Base-by-base conservation (phyloP, 116 monocot genomes). In the Posidonia oceanica region DNA sequence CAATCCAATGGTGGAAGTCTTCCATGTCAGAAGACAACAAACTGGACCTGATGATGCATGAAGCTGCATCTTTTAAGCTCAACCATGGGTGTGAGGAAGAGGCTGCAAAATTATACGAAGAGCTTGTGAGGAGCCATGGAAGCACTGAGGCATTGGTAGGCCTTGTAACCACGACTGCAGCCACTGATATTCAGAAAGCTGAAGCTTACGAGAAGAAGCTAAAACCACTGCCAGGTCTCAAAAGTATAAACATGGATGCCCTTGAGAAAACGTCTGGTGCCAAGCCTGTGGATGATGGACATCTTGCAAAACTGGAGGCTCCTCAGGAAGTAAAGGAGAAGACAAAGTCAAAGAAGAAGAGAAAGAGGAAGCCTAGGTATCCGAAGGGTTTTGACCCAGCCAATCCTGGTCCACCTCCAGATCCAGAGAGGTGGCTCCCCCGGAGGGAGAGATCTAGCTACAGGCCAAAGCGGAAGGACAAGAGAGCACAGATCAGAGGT, bases 341-440 rank as follows among this genome's bases (percentile, higher is more conserved):
- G 63, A 59, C 75, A 0, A 92, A 75, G 69, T 60, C 80, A 23
- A 97, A 97, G 83, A 79, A 66, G 64, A 97, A 92, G 79, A 85
- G 92, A 74, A 97, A 89, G 84, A 77, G 92, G 69, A 97, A 89
- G 79, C 85, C 89, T 2, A 83, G 78, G 65, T 97, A 92, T 48
- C 92, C 92, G 0, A 97, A 97, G 77, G 92, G 96, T 8, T 97
- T 87, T 36, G 97, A 97, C 76, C 87, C 87, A 0, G 87, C 87
- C 5, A 89, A 97, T 64, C 92, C 97, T 3, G 97, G 97, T 7
- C 97, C 97, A 10, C 87, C 87, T 23, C 97, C 92, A 0, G 97
- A 92, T 44, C 97, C 92, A 0, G 97, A 97, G 69, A 92, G 97
- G 65, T 97, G 97, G 92, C 77, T 98, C 29, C 97, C 93, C 3